These are phyloP conservation scores for Xylaria sp. DNA, from an alignment of 2,329 filamentous ascomycete species.

Conservation along the genomic window DNA sequence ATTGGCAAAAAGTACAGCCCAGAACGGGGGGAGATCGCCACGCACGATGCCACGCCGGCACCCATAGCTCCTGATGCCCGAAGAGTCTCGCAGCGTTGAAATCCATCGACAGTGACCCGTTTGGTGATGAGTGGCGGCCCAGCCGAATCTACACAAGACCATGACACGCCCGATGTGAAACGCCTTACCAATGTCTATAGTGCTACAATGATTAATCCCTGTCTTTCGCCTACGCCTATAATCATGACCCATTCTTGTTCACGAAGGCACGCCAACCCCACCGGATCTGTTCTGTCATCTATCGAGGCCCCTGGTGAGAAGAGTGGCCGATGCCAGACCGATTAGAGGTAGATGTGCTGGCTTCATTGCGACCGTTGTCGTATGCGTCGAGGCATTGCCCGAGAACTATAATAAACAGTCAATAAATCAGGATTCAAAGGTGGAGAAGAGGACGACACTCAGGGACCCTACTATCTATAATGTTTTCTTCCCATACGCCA, in stretches of 20 bases:
- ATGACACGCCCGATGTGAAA: slow-evolving; percentile 31
- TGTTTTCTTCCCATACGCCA: slow-evolving; percentile 94
- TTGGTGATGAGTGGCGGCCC: slow-evolving; percentile 26
- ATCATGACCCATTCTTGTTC: background rate
- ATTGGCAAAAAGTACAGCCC: slow-evolving; percentile 22
- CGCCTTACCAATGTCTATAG: slow-evolving; percentile 36
- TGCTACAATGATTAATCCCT: slow-evolving; percentile 31
- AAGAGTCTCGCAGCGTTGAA: slow-evolving; percentile 25
- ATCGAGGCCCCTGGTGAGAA: slow-evolving; percentile 26
- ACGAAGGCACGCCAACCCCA: slow-evolving; percentile 23
- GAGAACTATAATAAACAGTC: slow-evolving; percentile 35
- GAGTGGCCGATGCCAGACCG: slow-evolving; percentile 30
- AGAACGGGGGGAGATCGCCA: slow-evolving; percentile 22
- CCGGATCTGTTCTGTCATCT: too few species aligned
- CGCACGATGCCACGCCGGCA: slow-evolving; percentile 23
- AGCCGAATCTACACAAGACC: slow-evolving; percentile 35
- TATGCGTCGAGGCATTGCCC: slow-evolving; percentile 53
- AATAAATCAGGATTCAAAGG: slow-evolving; percentile 15
- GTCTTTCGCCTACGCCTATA: slow-evolving; percentile 13
- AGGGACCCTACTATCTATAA: slow-evolving; percentile 73
- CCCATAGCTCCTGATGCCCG: slow-evolving; percentile 29
- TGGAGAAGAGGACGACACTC: background rate
- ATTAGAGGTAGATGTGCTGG: slow-evolving; percentile 36
- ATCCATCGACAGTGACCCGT: slow-evolving; percentile 18
- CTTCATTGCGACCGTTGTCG: slow-evolving; percentile 45